Percentiles rank a stretch among this genome's conserved stretches.
phyloP scores from a whole-genome alignment of 768 basidiomycete genomes.

The Leccinellum albellum region DNA sequence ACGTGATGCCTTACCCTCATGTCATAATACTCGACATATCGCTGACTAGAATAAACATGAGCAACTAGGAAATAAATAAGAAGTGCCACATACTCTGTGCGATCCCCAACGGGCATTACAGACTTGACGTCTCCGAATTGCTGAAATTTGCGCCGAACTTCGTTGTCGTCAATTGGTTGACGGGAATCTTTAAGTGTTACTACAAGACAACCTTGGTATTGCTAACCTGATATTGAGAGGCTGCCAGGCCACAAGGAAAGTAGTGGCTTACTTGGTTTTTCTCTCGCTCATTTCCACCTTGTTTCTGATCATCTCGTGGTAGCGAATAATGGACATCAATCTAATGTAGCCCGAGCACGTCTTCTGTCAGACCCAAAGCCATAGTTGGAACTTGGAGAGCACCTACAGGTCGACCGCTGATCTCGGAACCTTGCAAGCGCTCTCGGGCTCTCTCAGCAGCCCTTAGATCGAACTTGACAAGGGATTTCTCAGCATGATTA shows the following conservation, averaged over 20 bases:
- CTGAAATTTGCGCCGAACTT: constrained; percentile 82
- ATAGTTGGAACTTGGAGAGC: background rate
- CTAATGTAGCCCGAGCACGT: constrained; percentile 37
- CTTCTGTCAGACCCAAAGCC: constrained; percentile 4
- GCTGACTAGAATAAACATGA: constrained; percentile 52
- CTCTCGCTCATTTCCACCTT: constrained; percentile 54
- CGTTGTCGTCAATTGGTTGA: constrained; percentile 77
- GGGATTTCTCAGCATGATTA: constrained; percentile 12
- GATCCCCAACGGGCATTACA: constrained; percentile 62
- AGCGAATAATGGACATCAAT: constrained; percentile 99
- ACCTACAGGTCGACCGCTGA: constrained; percentile 85
- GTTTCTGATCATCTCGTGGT: constrained; percentile 79
- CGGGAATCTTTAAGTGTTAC: constrained; percentile 71
- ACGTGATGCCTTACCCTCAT: constrained; percentile 53
- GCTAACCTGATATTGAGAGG: constrained; percentile 35
- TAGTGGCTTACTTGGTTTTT: constrained; percentile 71
- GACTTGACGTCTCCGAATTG: constrained; percentile 89
- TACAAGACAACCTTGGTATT: constrained; percentile 80
- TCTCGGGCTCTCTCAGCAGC: constrained; percentile 92
- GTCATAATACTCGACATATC: constrained; percentile 93
- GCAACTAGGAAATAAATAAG: background rate
- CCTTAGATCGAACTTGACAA: constrained; percentile 80
- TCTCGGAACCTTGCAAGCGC: constrained; percentile 82
- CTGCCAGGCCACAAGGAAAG: background rate
- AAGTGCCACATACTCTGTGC: constrained; percentile 47